These are phyloP conservation scores for Aspergillus caelatus DNA, from an alignment of 2,329 filamentous ascomycete species.

Conservation along the genomic window DNA sequence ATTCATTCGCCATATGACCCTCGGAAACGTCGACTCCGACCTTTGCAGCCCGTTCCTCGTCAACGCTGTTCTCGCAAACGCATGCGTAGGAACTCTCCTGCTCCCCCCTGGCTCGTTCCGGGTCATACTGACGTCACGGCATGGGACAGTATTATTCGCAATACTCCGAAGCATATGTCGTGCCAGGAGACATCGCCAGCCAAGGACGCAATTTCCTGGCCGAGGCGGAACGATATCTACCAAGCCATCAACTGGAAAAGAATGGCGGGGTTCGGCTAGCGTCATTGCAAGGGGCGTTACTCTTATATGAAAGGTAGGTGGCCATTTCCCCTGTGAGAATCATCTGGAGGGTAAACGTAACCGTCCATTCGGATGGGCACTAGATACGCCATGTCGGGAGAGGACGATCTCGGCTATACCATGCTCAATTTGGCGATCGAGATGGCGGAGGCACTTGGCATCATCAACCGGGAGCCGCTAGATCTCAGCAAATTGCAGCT, in stretches of 20 bases:
- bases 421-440: slow-evolving; percentile 32
- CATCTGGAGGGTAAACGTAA: not conserved
- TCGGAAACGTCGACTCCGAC: slow-evolving; percentile 52
- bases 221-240: slow-evolving; percentile 28
- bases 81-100: slow-evolving; percentile 25
- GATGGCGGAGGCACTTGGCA: slow-evolving; percentile 27
- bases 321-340: not conserved
- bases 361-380: not conserved
- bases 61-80: slow-evolving; percentile 75
- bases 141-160: slow-evolving; percentile 27
- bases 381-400: slow-evolving; percentile 31
- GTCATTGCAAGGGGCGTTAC: slow-evolving; percentile 27
- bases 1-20: slow-evolving; percentile 54
- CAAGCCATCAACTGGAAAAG: slow-evolving; percentile 16
- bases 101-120: no score
- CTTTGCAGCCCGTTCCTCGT: slow-evolving; percentile 84
- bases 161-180: slow-evolving; percentile 30
- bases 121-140: not conserved
- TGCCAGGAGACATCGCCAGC: slow-evolving; percentile 29
- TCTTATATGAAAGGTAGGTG: slow-evolving; percentile 30
- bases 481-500: slow-evolving; percentile 16
- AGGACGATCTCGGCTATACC: slow-evolving; percentile 30
- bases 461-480: slow-evolving; percentile 22
- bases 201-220: slow-evolving; percentile 30
- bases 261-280: slow-evolving; percentile 20